Evolutionary conservation across 352 stramenopile genomes (phyloP).

Genomic region (Phytophthora palmivora): DNA sequence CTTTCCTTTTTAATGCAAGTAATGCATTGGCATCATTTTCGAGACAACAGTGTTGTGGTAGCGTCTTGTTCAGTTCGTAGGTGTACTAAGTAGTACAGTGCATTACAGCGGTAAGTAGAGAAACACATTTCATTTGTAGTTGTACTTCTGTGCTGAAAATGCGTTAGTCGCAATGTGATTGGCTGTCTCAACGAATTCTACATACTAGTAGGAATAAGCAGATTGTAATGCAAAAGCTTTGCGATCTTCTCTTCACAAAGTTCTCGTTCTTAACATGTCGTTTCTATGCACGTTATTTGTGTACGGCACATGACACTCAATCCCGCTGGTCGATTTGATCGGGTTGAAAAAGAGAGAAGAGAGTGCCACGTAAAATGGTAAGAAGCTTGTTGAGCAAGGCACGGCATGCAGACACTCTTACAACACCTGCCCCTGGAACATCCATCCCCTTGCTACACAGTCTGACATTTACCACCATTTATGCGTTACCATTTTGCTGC

Average conservation of each 20-base stretch:
- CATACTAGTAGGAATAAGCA: no score
- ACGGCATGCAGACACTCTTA: not conserved
- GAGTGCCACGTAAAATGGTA: conserved; percentile 37
- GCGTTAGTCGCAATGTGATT: no score
- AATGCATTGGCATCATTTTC: conserved; percentile 45
- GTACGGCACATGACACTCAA: not conserved
- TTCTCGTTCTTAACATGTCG: not conserved
- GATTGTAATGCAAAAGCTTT: no score
- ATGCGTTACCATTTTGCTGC: not conserved
- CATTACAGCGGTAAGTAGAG: no score
- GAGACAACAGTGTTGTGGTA: conserved; percentile 17
- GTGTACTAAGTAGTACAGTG: no score
- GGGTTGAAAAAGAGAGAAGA: conserved; percentile 21
- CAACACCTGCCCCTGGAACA: not conserved
- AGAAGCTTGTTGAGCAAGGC: conserved; percentile 12
- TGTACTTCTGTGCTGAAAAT: no score
- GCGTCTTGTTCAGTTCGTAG: not conserved
- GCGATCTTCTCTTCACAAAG: no score
- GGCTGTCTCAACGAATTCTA: no score
- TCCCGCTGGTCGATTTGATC: not conserved
- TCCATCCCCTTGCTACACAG: not conserved
- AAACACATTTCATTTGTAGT: no score
- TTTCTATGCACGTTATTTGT: no score
- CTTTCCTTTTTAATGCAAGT: conserved; percentile 35
- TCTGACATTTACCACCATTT: conserved; percentile 5